phyloP scores from a whole-genome alignment of 441 rosid species.

The Rhodomyrtus psidioides region DNA sequence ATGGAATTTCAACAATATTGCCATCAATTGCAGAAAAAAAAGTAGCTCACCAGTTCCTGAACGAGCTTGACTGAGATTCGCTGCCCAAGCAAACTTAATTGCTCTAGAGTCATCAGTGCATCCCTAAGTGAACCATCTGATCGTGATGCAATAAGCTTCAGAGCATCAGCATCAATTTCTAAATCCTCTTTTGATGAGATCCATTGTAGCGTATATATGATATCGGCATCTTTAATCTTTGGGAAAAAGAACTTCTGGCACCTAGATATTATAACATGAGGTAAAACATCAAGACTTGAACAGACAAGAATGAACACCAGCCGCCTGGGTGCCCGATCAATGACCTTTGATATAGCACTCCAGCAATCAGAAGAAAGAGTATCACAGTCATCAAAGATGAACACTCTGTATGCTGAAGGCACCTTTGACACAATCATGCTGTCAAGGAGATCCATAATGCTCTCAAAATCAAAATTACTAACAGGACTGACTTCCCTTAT shows the following conservation, averaged over 20 bases:
- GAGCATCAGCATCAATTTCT: conserved; percentile 79
- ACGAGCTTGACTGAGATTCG: conserved; percentile 80
- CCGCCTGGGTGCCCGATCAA: conserved; percentile 82
- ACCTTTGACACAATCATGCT: conserved; percentile 47
- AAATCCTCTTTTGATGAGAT: conserved; percentile 78
- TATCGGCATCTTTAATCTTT: conserved; percentile 89
- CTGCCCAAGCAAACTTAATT: conserved; percentile 86
- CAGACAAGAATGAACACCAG: conserved; percentile 83
- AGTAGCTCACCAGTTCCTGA: conserved; percentile 75
- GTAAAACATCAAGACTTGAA: conserved; percentile 87
- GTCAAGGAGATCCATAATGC: conserved; percentile 64
- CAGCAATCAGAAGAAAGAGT: conserved; percentile 72
- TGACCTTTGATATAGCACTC: conserved; percentile 78
- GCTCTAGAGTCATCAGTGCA: conserved; percentile 98
- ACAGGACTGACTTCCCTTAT: conserved; percentile 83
- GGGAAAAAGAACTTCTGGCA: conserved; percentile 99
- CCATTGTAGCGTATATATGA: conserved; percentile 68
- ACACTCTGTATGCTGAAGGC: conserved; percentile 60
- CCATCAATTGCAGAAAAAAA: not conserved
- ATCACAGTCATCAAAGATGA: conserved; percentile 89
- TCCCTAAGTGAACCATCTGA: conserved; percentile 98
- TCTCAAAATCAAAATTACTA: conserved; percentile 64
- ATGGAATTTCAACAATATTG: not conserved
- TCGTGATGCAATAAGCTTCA: conserved; percentile 90
- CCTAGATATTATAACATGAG: conserved; percentile 90